phyloP scores from a whole-genome alignment of 1,284 basidiomycete genomes.

The Sutorius eximius region DNA sequence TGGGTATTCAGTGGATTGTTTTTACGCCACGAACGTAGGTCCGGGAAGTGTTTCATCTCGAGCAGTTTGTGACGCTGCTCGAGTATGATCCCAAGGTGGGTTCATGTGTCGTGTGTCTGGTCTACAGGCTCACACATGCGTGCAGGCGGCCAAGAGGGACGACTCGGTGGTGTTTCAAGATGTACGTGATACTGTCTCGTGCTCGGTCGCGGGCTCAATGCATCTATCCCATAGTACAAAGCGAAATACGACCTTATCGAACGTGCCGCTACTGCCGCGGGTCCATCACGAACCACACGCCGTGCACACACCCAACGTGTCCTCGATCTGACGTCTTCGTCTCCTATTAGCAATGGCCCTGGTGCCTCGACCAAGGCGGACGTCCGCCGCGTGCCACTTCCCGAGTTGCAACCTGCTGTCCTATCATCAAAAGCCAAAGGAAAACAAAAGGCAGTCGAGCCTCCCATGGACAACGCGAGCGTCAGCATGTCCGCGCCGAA shows the following conservation, averaged over 20 bases:
- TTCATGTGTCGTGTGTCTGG: background rate
- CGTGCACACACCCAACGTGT: slow-evolving; percentile 56
- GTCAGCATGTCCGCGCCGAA: slow-evolving; percentile 13
- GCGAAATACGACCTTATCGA: slow-evolving; percentile 58
- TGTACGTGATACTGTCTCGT: slow-evolving; percentile 43
- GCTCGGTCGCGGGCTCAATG: slow-evolving; percentile 3
- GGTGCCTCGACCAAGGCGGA: slow-evolving; percentile 12
- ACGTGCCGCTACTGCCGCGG: slow-evolving; percentile 41
- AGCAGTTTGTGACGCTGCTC: slow-evolving; percentile 73
- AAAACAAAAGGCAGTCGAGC: slow-evolving; percentile 38
- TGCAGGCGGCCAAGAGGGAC: slow-evolving; percentile 71
- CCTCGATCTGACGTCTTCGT: slow-evolving; percentile 37
- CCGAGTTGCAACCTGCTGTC: background rate
- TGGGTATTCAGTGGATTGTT: background rate
- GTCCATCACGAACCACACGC: slow-evolving; percentile 63
- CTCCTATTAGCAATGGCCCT: slow-evolving; percentile 18
- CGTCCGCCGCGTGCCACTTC: slow-evolving; percentile 9
- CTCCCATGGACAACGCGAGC: slow-evolving; percentile 27
- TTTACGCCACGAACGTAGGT: slow-evolving; percentile 44
- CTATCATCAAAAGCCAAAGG: slow-evolving; percentile 34
- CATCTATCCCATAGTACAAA: slow-evolving; percentile 53
- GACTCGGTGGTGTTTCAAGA: slow-evolving; percentile 71
- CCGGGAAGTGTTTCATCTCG: slow-evolving; percentile 84
- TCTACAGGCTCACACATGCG: slow-evolving; percentile 10
- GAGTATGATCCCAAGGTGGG: slow-evolving; percentile 72